phyloP scores from a whole-genome alignment of 1,284 basidiomycete genomes.

The Ceratobasidium sp. region DNA sequence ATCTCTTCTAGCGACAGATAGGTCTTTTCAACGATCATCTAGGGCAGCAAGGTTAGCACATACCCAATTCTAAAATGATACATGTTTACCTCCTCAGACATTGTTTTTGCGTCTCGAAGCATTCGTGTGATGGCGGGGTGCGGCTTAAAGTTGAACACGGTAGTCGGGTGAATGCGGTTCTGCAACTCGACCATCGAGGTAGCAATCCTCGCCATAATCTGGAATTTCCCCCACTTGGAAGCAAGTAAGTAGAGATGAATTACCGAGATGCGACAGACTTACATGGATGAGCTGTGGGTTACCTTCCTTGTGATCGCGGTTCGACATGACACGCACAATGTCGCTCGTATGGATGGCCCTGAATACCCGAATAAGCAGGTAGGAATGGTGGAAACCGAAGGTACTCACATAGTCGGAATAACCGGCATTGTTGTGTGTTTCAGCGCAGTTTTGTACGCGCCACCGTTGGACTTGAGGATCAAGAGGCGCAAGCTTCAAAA shows the following conservation, averaged over 20 bases:
- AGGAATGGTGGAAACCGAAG: not conserved
- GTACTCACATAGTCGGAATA: conserved; percentile 81
- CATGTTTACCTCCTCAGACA: conserved; percentile 71
- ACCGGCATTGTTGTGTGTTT: conserved; percentile 82
- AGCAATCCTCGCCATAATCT: conserved; percentile 81
- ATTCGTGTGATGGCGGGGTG: conserved; percentile 66
- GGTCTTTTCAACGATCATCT: conserved; percentile 39
- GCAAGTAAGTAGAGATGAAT: not conserved
- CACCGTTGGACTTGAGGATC: conserved; percentile 73
- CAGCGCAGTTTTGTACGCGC: conserved; percentile 81
- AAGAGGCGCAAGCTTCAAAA: conserved; percentile 75
- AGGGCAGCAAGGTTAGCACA: not conserved
- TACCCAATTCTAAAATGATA: conserved; percentile 3
- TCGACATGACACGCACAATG: conserved; percentile 81
- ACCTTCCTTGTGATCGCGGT: conserved; percentile 71
- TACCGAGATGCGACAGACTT: not conserved
- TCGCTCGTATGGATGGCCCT: conserved; percentile 87
- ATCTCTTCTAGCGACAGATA: conserved; percentile 24
- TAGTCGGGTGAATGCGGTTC: conserved; percentile 70
- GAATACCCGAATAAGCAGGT: conserved; percentile 46
- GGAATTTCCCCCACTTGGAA: conserved; percentile 78
- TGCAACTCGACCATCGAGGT: conserved; percentile 76
- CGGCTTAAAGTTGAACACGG: conserved; percentile 69
- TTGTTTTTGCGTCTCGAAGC: conserved; percentile 62
- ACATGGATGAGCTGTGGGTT: conserved; percentile 73